Conservation (phyloP, 768 basidiomycete genomes). For the Trametes maxima region DNA sequence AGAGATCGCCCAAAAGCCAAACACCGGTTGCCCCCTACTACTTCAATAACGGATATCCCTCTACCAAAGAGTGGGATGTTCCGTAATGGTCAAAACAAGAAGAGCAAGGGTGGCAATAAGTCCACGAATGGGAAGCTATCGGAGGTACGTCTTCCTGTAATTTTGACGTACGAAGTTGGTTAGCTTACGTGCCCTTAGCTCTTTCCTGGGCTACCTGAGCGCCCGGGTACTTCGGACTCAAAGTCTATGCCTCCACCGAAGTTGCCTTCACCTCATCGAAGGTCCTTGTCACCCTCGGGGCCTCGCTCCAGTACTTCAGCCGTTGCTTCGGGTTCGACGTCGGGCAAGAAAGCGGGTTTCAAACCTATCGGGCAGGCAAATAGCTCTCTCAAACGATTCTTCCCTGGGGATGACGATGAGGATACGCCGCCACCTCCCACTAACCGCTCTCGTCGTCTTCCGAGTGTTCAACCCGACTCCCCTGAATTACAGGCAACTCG, state of each 20-base stretch:
- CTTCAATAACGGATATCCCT: constrained; percentile 39
- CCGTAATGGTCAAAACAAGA: constrained; percentile 21
- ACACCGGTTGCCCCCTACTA: constrained; percentile 62
- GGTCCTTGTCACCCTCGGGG: constrained; percentile 7
- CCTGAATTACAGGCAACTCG: constrained; percentile 20
- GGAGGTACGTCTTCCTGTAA: constrained; percentile 16
- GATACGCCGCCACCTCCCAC: constrained; percentile 37
- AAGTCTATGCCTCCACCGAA: constrained; percentile 17
- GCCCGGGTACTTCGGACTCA: neutral
- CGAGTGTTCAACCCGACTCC: constrained; percentile 9
- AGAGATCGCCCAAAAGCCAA: constrained; percentile 53
- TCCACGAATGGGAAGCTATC: constrained; percentile 19
- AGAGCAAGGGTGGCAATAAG: constrained; percentile 2
- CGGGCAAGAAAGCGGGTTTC: constrained; percentile 53
- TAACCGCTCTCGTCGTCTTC: constrained; percentile 1
- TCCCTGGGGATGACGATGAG: constrained; percentile 82
- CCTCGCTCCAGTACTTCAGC: neutral
- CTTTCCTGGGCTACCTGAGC: constrained; percentile 17
- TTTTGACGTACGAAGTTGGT: no score
- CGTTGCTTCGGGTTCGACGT: neutral
- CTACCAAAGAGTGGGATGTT: constrained; percentile 21
- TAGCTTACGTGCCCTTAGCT: neutral
- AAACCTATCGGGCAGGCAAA: constrained; percentile 63
- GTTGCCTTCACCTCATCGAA: constrained; percentile 4
- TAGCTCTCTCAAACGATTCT: constrained; percentile 73